Conservation (phyloP, 2,329 filamentous ascomycete species). For the Taxawa tesnikishii region DNA sequence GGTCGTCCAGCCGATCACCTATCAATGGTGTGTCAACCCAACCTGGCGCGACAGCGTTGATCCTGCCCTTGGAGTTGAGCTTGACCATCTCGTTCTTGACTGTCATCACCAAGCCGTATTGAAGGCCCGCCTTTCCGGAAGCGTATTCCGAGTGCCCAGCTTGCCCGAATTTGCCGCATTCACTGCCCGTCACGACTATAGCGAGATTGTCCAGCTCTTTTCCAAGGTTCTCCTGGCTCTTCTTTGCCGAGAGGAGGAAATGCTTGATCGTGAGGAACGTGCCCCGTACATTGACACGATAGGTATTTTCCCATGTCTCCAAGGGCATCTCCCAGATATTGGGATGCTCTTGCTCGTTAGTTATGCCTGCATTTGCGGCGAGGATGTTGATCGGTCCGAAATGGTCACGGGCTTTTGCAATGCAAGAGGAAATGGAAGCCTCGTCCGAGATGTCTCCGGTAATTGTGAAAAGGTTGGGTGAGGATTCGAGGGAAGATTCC, state of each 20-base stretch:
- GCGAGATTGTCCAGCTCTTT: conserved; percentile 36
- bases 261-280: conserved; percentile 46
- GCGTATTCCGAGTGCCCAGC: conserved; percentile 40
- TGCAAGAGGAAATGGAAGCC: conserved; percentile 27
- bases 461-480: conserved; percentile 27
- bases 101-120: conserved; percentile 39
- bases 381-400: conserved; percentile 42
- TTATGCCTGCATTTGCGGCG: conserved; percentile 40
- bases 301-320: conserved; percentile 40
- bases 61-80: conserved; percentile 37
- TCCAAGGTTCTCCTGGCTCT: conserved; percentile 21
- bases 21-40: conserved; percentile 37
- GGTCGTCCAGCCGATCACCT: conserved; percentile 37
- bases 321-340: conserved; percentile 41
- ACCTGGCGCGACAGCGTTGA: conserved; percentile 40
- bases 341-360: conserved; percentile 34
- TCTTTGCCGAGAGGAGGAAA: conserved; percentile 33
- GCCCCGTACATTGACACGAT: conserved; percentile 37
- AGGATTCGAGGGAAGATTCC: conserved; percentile 20
- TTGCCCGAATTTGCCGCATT: conserved; percentile 39
- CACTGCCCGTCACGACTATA: conserved; percentile 41
- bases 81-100: conserved; percentile 44
- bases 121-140: conserved; percentile 37
- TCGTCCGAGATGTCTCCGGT: conserved; percentile 38
- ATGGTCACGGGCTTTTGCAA: conserved; percentile 27